A percentile compares a stretch with the other conserved stretches of the same genome.
phyloP scores from a whole-genome alignment of 2,329 filamentous ascomycete genomes.

The Alternaria triticina region DNA sequence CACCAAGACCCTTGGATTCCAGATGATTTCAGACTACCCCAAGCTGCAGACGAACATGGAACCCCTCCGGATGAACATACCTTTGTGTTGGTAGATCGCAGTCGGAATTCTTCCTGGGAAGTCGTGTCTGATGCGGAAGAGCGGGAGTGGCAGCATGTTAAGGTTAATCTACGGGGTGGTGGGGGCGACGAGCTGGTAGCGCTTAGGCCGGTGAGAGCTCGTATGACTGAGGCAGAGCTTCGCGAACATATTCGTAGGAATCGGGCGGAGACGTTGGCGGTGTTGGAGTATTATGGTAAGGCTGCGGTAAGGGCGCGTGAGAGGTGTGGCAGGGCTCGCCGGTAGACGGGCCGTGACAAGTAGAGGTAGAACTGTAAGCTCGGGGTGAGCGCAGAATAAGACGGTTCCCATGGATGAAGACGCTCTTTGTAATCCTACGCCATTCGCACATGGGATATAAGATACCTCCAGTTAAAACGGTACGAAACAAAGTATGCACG shows the following conservation, averaged over 20 bases:
- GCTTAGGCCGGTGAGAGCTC: background rate
- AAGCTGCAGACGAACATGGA: background rate
- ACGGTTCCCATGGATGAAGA: no score
- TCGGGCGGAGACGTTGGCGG: background rate
- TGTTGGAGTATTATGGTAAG: background rate
- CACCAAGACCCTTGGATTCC: background rate
- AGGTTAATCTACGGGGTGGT: background rate
- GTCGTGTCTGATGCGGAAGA: background rate
- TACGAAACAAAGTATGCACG: no score
- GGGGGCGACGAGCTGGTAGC: background rate
- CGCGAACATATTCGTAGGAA: background rate
- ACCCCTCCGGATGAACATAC: background rate
- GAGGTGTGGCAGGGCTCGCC: background rate
- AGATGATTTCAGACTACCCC: background rate
- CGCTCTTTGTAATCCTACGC: no score
- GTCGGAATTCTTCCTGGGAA: background rate
- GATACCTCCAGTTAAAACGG: no score
- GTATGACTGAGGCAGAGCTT: background rate
- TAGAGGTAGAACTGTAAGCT: no score
- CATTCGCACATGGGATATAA: no score
- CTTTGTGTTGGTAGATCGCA: background rate
- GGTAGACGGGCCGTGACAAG: background rate
- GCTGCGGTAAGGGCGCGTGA: background rate
- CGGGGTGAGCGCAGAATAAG: no score
- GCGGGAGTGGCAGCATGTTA: background rate